Conservation (phyloP, 139 green algal species). For the Coccomyxa sp. region DNA sequence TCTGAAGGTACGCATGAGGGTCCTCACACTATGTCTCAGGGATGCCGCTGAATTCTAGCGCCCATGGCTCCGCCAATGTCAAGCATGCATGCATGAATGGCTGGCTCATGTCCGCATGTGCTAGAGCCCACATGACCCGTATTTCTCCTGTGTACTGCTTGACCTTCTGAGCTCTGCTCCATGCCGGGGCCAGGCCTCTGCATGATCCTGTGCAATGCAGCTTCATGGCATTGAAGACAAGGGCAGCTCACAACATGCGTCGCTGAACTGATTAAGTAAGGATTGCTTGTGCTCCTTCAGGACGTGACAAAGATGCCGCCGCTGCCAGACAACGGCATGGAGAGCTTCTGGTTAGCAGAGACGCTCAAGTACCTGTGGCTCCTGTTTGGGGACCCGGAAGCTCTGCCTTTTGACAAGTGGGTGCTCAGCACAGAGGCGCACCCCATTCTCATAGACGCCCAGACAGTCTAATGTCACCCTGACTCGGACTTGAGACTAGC, state of each 20-base stretch:
- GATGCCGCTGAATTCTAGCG: background rate
- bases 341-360: conserved; percentile 34
- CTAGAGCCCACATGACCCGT: background rate
- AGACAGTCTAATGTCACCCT: background rate
- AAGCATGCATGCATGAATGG: background rate
- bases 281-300: background rate
- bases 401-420: conserved; percentile 25
- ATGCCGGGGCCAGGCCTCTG: background rate
- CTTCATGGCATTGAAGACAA: background rate
- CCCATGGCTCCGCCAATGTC: background rate
- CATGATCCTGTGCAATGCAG: background rate
- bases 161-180: too few relatives aligned
- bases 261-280: too few relatives aligned
- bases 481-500: too few relatives aligned
- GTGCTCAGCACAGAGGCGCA: conserved; percentile 41
- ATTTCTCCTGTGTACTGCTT: background rate
- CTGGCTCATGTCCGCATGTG: too few relatives aligned
- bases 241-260: background rate
- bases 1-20: background rate
- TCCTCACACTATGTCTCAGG: too few relatives aligned
- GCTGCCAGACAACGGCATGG: conserved; percentile 16
- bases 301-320: conserved; percentile 18
- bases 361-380: conserved; percentile 41
- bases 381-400: conserved; percentile 16
- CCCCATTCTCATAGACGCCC: conserved; percentile 4